A percentile compares a stretch with the other conserved stretches of the same genome.
Evolutionary conservation across 1,139 yeast species (phyloP).

Genomic region (Zygosaccharomyces pseudobailii): DNA sequence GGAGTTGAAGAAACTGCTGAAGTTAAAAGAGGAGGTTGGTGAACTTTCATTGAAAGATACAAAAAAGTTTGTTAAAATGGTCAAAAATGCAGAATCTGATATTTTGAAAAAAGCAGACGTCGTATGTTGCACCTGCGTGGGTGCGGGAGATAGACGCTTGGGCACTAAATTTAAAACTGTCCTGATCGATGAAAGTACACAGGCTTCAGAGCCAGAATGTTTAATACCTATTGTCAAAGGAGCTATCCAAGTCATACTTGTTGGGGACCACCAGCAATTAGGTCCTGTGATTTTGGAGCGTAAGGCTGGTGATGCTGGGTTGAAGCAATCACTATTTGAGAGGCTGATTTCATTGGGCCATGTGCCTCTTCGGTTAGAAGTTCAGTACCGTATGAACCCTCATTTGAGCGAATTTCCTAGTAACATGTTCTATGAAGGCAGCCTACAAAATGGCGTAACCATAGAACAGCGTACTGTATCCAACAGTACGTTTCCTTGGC

Average conservation of each 20-base stretch:
- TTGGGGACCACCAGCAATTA: slow-evolving; percentile 93
- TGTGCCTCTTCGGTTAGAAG: slow-evolving; percentile 79
- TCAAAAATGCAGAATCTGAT: slow-evolving; percentile 46
- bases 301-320: slow-evolving; percentile 80
- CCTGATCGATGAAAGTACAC: slow-evolving; percentile 87
- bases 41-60: slow-evolving; percentile 60
- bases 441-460: slow-evolving; percentile 86
- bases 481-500: slow-evolving; percentile 79
- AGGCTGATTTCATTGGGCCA: slow-evolving; percentile 81
- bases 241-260: slow-evolving; percentile 81
- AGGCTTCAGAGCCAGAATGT: slow-evolving; percentile 89
- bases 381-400: slow-evolving; percentile 96
- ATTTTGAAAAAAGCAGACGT: slow-evolving; percentile 64
- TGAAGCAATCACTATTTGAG: slow-evolving; percentile 80
- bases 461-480: slow-evolving; percentile 58
- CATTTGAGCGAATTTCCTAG: slow-evolving; percentile 81
- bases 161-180: slow-evolving; percentile 63
- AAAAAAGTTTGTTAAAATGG: slow-evolving; percentile 39
- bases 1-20: slow-evolving; percentile 54
- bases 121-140: slow-evolving; percentile 87
- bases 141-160: slow-evolving; percentile 76
- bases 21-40: slow-evolving; percentile 60
- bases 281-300: slow-evolving; percentile 86
- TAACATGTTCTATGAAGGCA: slow-evolving; percentile 90
- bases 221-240: slow-evolving; percentile 86